Evolutionary conservation across 2,329 filamentous ascomycete species (phyloP), one percentile per base, ranked within the genome.

Genomic region (Xenoacremonium recifei): DNA sequence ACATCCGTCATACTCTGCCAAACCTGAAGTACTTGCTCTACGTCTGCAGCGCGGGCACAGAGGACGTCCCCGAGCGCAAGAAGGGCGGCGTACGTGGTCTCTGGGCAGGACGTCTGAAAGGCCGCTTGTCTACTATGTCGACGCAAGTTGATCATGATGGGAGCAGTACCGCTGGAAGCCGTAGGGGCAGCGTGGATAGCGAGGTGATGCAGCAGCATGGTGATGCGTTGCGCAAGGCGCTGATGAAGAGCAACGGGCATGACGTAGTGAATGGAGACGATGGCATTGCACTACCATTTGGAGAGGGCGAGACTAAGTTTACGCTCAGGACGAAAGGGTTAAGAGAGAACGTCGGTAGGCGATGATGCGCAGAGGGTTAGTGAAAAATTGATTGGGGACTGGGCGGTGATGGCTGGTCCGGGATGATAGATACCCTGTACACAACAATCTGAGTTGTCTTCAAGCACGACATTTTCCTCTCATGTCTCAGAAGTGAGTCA

Each of bases 11-110:
- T 54, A 95, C 92, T 0, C 70, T 97, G 6, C 90, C 92, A 2
- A 99, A 99, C 59, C 72, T 99, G 9, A 95, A 96, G 63, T 96
- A 96, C 55, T 71, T 97, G 13, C 71, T 97, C 2, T 96, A 95
- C 55, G 85, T 97, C 2, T 85, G 90, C 52, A 93, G 88, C 21
- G 89, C 90, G 0, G 90, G 90, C 0, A 84, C 63, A 2, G 76
- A 79, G 20, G 77, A 84, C 42, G 63, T 84, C 3, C 81, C 81
- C 0, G 77, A 78, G 55, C 69, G 81, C 29, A 84, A 82, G 49
- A 71, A 71, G 30, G 81, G 81, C 11, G 81, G 80, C 9, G 74
- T 85, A 0, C 66, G 79, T 20, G 81, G 80, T 0, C 60, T 85
- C 3, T 76, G 78, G 68, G 69, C 69, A 0, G 76, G 77, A 0